Percentiles rank a stretch among this genome's conserved stretches.
phyloP scores from a whole-genome alignment of 805 yeast genomes.

The Cyberlindnera americana region DNA sequence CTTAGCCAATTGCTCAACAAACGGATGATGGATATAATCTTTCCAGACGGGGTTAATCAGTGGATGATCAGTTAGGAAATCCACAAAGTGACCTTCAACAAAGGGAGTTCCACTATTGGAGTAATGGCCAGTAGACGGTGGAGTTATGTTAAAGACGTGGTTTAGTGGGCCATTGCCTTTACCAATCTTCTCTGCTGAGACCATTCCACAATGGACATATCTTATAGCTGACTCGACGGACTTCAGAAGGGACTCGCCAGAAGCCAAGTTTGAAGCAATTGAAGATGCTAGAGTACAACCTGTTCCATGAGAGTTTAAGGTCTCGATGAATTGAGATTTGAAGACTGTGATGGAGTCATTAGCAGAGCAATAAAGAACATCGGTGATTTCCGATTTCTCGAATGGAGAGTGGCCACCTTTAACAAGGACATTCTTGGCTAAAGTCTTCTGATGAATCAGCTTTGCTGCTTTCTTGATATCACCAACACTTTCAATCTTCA shows the following conservation, averaged over 20 bases:
- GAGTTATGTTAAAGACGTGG: conserved; percentile 45
- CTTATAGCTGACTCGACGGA: conserved; percentile 57
- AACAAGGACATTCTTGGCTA: conserved; percentile 53
- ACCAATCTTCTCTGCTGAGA: conserved; percentile 41
- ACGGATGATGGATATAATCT: conserved; percentile 56
- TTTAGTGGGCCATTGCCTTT: conserved; percentile 73
- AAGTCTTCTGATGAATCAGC: conserved; percentile 34
- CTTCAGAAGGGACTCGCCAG: conserved; percentile 40
- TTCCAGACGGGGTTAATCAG: conserved; percentile 53
- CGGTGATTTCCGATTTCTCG: conserved; percentile 39
- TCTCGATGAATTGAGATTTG: conserved; percentile 41
- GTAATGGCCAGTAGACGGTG: conserved; percentile 6
- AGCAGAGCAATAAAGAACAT: conserved; percentile 48
- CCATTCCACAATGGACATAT: conserved; percentile 65
- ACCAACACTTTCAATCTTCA: conserved; percentile 33
- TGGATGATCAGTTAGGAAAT: conserved; percentile 55
- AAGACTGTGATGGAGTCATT: conserved; percentile 38
- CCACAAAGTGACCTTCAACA: conserved; percentile 34
- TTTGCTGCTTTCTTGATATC: conserved; percentile 39
- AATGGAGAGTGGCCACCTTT: conserved; percentile 80
- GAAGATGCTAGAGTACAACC: conserved; percentile 87
- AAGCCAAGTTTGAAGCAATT: conserved; percentile 71
- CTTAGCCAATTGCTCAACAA: conserved; percentile 50
- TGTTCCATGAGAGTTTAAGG: conserved; percentile 77
- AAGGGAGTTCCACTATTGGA: conserved; percentile 7